Evolutionary conservation across 805 yeast genomes (phyloP).

Genomic region (Nadsonia fulvescens): DNA sequence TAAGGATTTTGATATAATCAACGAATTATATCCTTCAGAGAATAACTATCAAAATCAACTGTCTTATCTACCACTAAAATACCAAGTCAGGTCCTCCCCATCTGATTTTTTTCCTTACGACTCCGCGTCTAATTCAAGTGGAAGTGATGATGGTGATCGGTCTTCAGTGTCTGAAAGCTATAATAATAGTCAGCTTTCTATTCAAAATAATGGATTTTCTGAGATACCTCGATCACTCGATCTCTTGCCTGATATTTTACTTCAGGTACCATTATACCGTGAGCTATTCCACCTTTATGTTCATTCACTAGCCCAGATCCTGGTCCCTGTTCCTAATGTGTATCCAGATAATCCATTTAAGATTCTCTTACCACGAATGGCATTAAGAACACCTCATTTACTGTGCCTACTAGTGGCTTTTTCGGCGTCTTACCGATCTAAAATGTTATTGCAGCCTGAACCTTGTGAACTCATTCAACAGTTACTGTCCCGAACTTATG

Average conservation of each 20-base stretch:
- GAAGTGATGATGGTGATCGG: constrained; percentile 3
- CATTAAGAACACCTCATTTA: constrained; percentile 37
- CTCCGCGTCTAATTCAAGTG: constrained; percentile 1
- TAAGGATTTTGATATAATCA: constrained; percentile 3
- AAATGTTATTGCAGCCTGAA: constrained; percentile 7
- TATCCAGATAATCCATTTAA: constrained; percentile 51
- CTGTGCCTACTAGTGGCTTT: constrained; percentile 38
- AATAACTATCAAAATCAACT: neutral
- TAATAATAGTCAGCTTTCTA: no score
- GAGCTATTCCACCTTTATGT: constrained; percentile 47
- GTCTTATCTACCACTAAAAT: neutral
- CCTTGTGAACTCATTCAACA: constrained; percentile 27
- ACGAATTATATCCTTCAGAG: constrained; percentile 4
- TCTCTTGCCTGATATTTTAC: constrained; percentile 44
- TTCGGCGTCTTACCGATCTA: constrained; percentile 24
- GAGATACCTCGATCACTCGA: constrained; percentile 20
- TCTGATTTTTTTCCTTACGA: constrained; percentile 1
- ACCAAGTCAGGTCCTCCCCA: constrained; percentile 1
- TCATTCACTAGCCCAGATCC: constrained; percentile 36
- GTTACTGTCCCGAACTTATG: constrained; percentile 36
- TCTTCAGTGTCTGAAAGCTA: no score
- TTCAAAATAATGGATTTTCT: no score
- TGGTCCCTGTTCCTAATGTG: constrained; percentile 47
- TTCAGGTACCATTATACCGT: constrained; percentile 40
- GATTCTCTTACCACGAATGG: constrained; percentile 47